A percentile compares a stretch with the other conserved stretches of the same genome.
phyloP scores from a whole-genome alignment of 805 yeast genomes.

The Naumovozyma dairenensis region DNA sequence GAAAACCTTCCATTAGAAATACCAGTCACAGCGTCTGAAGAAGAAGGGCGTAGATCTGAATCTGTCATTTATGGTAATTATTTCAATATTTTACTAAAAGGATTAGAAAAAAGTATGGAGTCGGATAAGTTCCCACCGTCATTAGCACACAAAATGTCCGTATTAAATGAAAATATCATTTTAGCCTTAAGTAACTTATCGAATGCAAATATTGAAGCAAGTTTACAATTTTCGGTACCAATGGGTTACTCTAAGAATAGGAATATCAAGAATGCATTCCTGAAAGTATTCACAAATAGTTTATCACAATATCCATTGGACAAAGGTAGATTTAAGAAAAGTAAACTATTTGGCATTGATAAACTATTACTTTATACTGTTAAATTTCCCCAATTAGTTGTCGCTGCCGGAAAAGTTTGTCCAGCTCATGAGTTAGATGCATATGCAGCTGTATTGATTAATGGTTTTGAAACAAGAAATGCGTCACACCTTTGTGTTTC shows the following conservation, averaged over 20 bases:
- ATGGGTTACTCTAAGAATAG: conserved; percentile 61
- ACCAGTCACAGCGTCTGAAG: conserved; percentile 41
- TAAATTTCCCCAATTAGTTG: conserved; percentile 34
- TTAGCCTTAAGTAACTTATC: conserved; percentile 57
- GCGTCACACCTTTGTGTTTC: conserved; percentile 37
- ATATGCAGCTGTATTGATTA: conserved; percentile 52
- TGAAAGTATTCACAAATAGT: conserved; percentile 66
- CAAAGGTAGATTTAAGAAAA: conserved; percentile 19
- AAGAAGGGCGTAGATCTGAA: conserved; percentile 41
- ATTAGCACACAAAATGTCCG: conserved; percentile 40
- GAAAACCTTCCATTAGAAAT: conserved; percentile 46
- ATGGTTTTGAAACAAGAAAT: conserved; percentile 37
- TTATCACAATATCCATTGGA: conserved; percentile 26
- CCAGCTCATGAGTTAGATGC: conserved; percentile 59
- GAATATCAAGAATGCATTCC: conserved; percentile 56
- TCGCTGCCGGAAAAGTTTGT: conserved; percentile 49
- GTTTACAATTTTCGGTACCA: conserved; percentile 63
- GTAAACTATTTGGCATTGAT: conserved; percentile 12
- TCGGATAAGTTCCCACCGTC: conserved; percentile 26
- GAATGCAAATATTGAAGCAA: conserved; percentile 63
- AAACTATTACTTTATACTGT: conserved; percentile 23
- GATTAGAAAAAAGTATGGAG: conserved; percentile 29
- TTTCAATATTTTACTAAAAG: conserved; percentile 46
- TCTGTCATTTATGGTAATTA: conserved; percentile 60
- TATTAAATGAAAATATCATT: conserved; percentile 51